Evolutionary conservation across 345 rosid species (phyloP), one percentile per base, ranked within the genome.

Genomic region (Populus alba): DNA sequence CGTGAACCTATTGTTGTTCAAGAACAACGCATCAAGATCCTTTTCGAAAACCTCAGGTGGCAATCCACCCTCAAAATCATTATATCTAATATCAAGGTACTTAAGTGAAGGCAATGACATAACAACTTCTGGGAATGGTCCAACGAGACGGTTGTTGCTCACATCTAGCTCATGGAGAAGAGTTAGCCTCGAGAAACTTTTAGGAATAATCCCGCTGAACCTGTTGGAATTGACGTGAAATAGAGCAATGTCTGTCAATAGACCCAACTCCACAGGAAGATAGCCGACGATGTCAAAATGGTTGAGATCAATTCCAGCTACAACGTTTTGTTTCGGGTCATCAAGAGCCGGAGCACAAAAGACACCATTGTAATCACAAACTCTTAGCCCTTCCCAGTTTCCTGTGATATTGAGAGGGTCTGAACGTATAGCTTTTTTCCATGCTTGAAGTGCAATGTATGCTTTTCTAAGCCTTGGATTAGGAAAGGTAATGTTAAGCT

Each of bases 131-230:
- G 79, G 79, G 35, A 80, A 80, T 1, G 22, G 13, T 6, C 83
- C 79, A 15, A 70, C 83, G 20, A 80, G 75, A 1, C 72, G 79
- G 22, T 80, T 80, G 70, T 75, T 75, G 75, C 83, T 80, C n/a
- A 75, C 43, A 38, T 80, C 83, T 23, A 80, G n/a, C 66, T 80
- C 83, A 33, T 75, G 11, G 7, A 75, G 41, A 61, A 75, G 55
- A 4, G 18, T 70, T 39, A 75, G 53, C 55, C 47, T 80, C 15
- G 79, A 69, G n/a, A 80, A 22, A 53, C 79, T 80, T 17, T 37
- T 62, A 20, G 79, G 83, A 49, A 80, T 51, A 11, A 75, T 63
- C 11, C 83, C 83, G 63, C 79, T 75, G 25, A 80, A 70, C 31
- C 79, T 33, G 63, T 80, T 80, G 8, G 71, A 61, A n/a, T 75